These are phyloP conservation scores for Isabelozyma gotoi DNA, from an alignment of 805 yeast genomes.

Conservation along the genomic window DNA sequence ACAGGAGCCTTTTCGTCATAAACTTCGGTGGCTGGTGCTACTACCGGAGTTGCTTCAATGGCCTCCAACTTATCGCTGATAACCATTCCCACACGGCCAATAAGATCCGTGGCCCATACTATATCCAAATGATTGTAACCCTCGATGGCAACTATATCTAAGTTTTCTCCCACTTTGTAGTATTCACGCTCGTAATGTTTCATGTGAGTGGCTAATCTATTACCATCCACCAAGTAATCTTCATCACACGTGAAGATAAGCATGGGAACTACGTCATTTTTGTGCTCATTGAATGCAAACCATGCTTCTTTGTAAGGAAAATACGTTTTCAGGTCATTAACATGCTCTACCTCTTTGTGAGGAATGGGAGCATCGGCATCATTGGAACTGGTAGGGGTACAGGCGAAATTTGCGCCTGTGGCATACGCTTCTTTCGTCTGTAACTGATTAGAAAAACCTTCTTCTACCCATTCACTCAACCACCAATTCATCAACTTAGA, in stretches of 20 bases:
- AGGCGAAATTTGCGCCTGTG: constrained; percentile 23
- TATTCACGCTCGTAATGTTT: constrained; percentile 50
- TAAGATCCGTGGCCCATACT: constrained; percentile 83
- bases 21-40: background rate
- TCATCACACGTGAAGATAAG: constrained; percentile 67
- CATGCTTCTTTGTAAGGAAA: constrained; percentile 54
- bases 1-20: background rate
- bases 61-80: constrained; percentile 13
- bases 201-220: constrained; percentile 63
- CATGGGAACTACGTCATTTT: constrained; percentile 50
- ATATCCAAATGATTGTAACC: constrained; percentile 87
- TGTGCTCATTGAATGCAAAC: constrained; percentile 43
- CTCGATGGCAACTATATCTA: constrained; percentile 46
- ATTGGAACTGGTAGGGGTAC: constrained; percentile 17
- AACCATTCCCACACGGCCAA: constrained; percentile 58
- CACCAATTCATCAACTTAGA: constrained; percentile 90
- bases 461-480: constrained; percentile 48
- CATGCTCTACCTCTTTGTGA: constrained; percentile 29
- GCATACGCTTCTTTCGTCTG: constrained; percentile 30
- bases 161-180: constrained; percentile 33
- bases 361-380: constrained; percentile 4
- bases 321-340: constrained; percentile 51
- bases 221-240: constrained; percentile 80
- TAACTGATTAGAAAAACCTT: constrained; percentile 40
- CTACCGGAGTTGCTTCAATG: background rate